Evolutionary conservation across 305 asterid genomes (phyloP).

Genomic region (Lippia alba): DNA sequence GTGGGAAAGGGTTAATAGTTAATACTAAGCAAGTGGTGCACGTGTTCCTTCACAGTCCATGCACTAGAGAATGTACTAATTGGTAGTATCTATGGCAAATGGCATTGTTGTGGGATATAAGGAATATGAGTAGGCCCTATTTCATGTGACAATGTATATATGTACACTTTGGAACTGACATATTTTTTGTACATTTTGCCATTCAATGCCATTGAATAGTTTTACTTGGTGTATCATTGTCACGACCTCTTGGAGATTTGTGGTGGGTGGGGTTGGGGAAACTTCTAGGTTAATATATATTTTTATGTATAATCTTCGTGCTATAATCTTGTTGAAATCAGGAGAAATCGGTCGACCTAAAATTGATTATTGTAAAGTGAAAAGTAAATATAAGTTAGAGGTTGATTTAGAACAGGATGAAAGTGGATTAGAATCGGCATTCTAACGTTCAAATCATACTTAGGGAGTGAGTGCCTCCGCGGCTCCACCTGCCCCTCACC

Average conservation of each 20-base stretch:
- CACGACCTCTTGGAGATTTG: background rate
- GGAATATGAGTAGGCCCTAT: background rate
- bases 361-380: too few relatives aligned
- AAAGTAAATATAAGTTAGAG: too few relatives aligned
- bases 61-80: background rate
- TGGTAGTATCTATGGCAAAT: background rate
- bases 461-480: too few relatives aligned
- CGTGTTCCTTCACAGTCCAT: slow-evolving; percentile 31
- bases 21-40: slow-evolving; percentile 9
- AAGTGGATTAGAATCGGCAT: too few relatives aligned
- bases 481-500: too few relatives aligned
- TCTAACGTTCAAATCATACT: too few relatives aligned
- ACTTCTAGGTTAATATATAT: background rate
- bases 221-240: background rate
- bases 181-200: background rate
- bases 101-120: background rate
- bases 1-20: background rate
- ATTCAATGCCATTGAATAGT: background rate
- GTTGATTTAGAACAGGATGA: too few relatives aligned
- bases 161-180: background rate
- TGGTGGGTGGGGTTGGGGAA: background rate
- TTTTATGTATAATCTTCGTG: background rate
- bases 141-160: slow-evolving; percentile 8
- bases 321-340: too few relatives aligned
- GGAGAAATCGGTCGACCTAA: too few relatives aligned